These are phyloP conservation scores for Zymoseptoria brevis DNA, from an alignment of 2,329 filamentous ascomycete genomes.

Conservation along the genomic window DNA sequence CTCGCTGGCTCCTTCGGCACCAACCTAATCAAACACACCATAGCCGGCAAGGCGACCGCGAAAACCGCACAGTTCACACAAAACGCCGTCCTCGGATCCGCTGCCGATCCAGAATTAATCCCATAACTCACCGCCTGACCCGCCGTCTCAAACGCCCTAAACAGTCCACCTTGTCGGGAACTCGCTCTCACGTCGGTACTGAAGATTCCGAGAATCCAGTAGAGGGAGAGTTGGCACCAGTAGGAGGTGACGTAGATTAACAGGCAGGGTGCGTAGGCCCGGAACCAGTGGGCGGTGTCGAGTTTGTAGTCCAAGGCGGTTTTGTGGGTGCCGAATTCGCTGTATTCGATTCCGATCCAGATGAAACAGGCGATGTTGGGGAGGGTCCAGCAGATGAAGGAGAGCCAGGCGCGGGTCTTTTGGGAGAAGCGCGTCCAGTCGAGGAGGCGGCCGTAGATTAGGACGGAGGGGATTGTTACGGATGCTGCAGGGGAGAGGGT, in stretches of 20 bases:
- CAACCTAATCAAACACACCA: slow-evolving; percentile 14
- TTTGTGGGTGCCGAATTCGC: slow-evolving; percentile 3
- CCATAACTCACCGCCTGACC: slow-evolving; percentile 34
- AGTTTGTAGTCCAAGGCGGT: slow-evolving; percentile 12
- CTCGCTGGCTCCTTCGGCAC: slow-evolving; percentile 4
- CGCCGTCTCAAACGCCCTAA: slow-evolving; percentile 37
- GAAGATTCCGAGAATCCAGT: slow-evolving; percentile 34
- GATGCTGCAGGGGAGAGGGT: slow-evolving; percentile 6
- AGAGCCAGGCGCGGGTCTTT: slow-evolving; percentile 23
- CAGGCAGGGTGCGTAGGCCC: slow-evolving; percentile 19
- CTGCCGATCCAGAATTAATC: slow-evolving; percentile 13
- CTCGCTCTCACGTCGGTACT: slow-evolving; percentile 30
- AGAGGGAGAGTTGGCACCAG: slow-evolving; percentile 23
- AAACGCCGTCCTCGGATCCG: slow-evolving; percentile 7
- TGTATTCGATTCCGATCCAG: slow-evolving; percentile 25
- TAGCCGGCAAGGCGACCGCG: slow-evolving; percentile 13
- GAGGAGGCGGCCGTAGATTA: slow-evolving; percentile 18
- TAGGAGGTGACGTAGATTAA: slow-evolving; percentile 20
- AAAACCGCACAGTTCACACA: slow-evolving; percentile 15
- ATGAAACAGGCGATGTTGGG: slow-evolving; percentile 27
- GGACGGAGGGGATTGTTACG: slow-evolving; percentile 18
- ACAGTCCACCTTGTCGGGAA: slow-evolving; percentile 24
- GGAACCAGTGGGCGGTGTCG: slow-evolving; percentile 10
- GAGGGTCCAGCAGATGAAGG: slow-evolving; percentile 24
- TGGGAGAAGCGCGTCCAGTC: slow-evolving; percentile 27